Percentiles rank a stretch among this genome's conserved stretches.
Conservation (phyloP, 1,284 basidiomycete genomes). For the Puccinia horiana region DNA sequence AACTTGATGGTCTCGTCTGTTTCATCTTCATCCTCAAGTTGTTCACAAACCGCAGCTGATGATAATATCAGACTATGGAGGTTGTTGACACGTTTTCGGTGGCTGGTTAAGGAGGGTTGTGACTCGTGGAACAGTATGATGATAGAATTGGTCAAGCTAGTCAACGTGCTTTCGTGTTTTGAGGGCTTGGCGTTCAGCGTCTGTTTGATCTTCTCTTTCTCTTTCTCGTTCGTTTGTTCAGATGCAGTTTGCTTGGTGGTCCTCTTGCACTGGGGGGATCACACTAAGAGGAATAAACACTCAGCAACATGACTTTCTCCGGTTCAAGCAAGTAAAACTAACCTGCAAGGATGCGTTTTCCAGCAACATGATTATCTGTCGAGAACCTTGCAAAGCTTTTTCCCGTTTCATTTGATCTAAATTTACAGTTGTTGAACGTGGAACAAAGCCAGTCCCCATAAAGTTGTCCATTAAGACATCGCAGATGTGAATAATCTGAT, state of each 20-base stretch:
- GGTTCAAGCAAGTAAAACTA: neutral
- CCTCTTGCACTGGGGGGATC: conserved; percentile 80
- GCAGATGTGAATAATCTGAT: too few species aligned
- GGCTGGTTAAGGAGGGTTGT: conserved; percentile 79
- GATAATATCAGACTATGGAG: conserved; percentile 79
- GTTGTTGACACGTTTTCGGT: conserved; percentile 85
- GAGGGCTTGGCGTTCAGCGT: neutral
- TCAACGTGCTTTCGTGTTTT: conserved; percentile 24
- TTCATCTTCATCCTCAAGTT: conserved; percentile 62
- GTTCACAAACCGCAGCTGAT: conserved; percentile 66
- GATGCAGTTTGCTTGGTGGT: neutral
- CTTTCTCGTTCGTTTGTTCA: neutral
- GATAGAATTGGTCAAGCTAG: conserved; percentile 23
- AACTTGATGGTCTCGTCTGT: conserved; percentile 62
- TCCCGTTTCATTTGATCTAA: conserved; percentile 92
- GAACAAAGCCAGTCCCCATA: neutral
- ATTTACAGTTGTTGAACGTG: conserved; percentile 60
- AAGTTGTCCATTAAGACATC: neutral
- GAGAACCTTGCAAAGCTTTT: conserved; percentile 83
- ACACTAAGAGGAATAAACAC: conserved; percentile 65
- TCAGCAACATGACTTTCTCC: neutral
- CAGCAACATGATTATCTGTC: conserved; percentile 81
- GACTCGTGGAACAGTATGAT: conserved; percentile 70
- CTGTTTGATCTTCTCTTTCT: neutral
- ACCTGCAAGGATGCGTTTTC: conserved; percentile 93